Conservation (phyloP, 768 basidiomycete genomes). For the Leccinum imitatum region DNA sequence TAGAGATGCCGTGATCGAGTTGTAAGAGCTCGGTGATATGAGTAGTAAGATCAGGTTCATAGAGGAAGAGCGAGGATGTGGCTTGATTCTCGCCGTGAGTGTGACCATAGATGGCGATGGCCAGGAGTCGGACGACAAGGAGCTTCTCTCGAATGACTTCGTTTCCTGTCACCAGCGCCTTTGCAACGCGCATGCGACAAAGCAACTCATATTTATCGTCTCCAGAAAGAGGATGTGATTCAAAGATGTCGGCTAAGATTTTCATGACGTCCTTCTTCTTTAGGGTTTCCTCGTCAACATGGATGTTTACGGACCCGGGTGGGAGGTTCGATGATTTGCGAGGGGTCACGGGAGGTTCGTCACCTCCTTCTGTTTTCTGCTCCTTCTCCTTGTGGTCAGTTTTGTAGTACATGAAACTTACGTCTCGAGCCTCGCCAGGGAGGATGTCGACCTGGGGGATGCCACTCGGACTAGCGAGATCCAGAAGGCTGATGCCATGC, state of each 20-base stretch:
- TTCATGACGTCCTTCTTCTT: slow-evolving; percentile 67
- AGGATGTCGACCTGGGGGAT: slow-evolving; percentile 56
- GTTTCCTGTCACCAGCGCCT: slow-evolving; percentile 57
- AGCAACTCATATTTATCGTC: slow-evolving; percentile 87
- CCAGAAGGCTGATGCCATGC: slow-evolving; percentile 71
- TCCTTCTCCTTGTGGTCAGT: slow-evolving; percentile 53
- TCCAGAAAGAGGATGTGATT: slow-evolving; percentile 67
- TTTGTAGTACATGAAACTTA: slow-evolving; percentile 79
- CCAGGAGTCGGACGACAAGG: slow-evolving; percentile 74
- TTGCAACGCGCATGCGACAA: slow-evolving; percentile 81
- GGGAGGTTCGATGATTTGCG: slow-evolving; percentile 43
- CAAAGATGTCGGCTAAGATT: slow-evolving; percentile 71
- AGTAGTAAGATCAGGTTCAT: slow-evolving; percentile 88
- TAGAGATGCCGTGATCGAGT: slow-evolving; percentile 68
- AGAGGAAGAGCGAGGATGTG: slow-evolving; percentile 81
- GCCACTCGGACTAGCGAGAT: slow-evolving; percentile 61
- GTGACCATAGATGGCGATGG: slow-evolving; percentile 90
- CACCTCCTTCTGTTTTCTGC: slow-evolving; percentile 42
- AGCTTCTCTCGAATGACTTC: slow-evolving; percentile 75
- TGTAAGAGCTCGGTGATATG: slow-evolving; percentile 90
- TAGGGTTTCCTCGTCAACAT: slow-evolving; percentile 60
- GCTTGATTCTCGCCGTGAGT: slow-evolving; percentile 80
- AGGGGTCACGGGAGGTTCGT: slow-evolving; percentile 46
- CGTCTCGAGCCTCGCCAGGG: slow-evolving; percentile 73
- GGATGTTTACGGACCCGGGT: slow-evolving; percentile 56